These are phyloP conservation scores for Thymus mandschuricus DNA, from an alignment of 257 asterid genomes.

Conservation along the genomic window DNA sequence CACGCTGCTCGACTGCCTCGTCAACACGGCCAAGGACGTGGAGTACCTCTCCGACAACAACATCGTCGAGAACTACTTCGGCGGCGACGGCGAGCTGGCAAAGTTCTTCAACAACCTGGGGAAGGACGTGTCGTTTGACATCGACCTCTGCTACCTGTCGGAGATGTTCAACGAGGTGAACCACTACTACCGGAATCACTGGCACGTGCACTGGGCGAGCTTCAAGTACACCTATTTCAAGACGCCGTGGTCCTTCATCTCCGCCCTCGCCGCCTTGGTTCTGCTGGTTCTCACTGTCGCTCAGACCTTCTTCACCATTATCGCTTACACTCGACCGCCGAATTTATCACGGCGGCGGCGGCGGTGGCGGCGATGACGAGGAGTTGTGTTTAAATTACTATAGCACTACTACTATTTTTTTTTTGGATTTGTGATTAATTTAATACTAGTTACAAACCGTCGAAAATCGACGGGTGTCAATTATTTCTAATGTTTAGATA, in stretches of 20 bases:
- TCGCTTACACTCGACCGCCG: constrained; percentile 45
- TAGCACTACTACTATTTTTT: too few species aligned
- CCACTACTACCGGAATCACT: constrained; percentile 54
- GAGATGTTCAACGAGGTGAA: constrained; percentile 65
- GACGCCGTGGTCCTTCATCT: constrained; percentile 86
- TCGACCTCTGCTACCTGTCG: constrained; percentile 59
- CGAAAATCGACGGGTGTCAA: too few species aligned
- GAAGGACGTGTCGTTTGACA: constrained; percentile 75
- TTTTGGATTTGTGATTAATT: too few species aligned
- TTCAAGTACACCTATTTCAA: constrained; percentile 79
- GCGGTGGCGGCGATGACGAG: too few species aligned
- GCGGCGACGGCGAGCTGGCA: constrained; percentile 77
- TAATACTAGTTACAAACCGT: too few species aligned
- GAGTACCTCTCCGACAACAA: constrained; percentile 55
- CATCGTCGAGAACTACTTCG: constrained; percentile 74
- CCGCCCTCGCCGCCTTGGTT: constrained; percentile 77
- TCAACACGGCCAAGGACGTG: constrained; percentile 65
- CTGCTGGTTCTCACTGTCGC: constrained; percentile 63
- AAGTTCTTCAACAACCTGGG: constrained; percentile 72
- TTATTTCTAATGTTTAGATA: too few species aligned
- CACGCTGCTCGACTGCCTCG: constrained; percentile 64
- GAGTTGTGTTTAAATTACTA: too few species aligned
- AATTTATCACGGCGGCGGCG: too few species aligned
- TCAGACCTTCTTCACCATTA: constrained; percentile 61
- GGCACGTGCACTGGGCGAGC: constrained; percentile 83